Evolutionary conservation across 768 basidiomycete genomes (phyloP), one percentile per base, ranked within the genome.

Genomic region (Grammothele lineata): DNA sequence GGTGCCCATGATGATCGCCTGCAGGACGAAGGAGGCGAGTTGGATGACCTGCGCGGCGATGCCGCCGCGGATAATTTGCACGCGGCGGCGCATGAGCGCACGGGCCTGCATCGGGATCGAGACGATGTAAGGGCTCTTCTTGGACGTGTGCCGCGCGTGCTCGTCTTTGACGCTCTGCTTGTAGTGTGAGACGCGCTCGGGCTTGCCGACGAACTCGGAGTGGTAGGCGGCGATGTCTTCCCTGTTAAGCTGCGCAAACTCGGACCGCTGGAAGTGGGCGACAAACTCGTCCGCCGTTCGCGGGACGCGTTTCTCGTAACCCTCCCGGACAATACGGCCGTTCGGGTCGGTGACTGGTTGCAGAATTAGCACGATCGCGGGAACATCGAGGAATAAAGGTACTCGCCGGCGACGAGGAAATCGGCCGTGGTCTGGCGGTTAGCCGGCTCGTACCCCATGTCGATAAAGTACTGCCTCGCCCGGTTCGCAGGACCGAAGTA

Each of bases 381-480:
- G 14, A 30, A 30, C 27, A 30, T 30, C 27, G 14, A 30, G 5
- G 14, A 27, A 18, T 19, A 10, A 37, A 21, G n/a, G 10, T 2
- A 47, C 65, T 10, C 36, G 68, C 70, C 62, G 5, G 69, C 62
- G 34, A 79, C 75, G 27, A 83, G 66, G 67, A 80, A 83, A 52
- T 83, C 80, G 18, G 81, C 71, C 0, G 77, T 79, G 2, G 78
- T 80, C 59, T 83, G 80, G 18, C 80, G 66, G 47, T 77, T 69
- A 12, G 68, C 69, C 23, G 78, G 78, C 51, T 69, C 66, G 55
- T 72, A 79, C 11, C 82, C 80, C 73, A 87, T 76, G 51, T 81
- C 74, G 47, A 84, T 70, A 70, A 92, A 88, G 62, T 90, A 88
- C 50, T 78, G 68, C 41, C 77, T 70, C 0, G 88, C 90, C 48